Conservation (phyloP, 257 asterid species). For the Solanum chmielewskii region DNA sequence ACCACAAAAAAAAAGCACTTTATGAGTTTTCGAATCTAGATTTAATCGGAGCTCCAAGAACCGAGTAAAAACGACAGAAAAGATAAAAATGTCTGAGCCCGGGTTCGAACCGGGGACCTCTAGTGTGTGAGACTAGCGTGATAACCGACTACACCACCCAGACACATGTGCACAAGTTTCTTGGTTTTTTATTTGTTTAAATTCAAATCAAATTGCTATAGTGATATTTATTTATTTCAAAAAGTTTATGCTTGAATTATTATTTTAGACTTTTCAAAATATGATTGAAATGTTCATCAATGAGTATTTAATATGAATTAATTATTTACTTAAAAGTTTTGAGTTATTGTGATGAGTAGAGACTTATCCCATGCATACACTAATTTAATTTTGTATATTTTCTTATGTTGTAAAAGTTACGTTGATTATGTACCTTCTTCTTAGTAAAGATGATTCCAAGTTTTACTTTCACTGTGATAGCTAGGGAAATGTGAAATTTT, state of each 20-base stretch:
- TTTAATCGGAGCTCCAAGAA: too few relatives aligned
- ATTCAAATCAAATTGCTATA: too few relatives aligned
- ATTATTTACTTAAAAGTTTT: accelerated
- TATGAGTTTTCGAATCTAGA: too few relatives aligned
- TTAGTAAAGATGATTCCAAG: too few relatives aligned
- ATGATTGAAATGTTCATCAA: not conserved
- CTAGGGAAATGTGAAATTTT: too few relatives aligned
- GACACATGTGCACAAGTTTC: slow-evolving; percentile 1
- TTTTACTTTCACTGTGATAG: too few relatives aligned
- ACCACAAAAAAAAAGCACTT: too few relatives aligned
- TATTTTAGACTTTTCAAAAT: not conserved
- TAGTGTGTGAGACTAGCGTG: slow-evolving; percentile 99
- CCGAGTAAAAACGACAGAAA: too few relatives aligned
- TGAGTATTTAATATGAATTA: not conserved
- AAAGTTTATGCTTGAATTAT: not conserved
- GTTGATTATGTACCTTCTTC: too few relatives aligned
- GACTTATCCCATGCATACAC: not conserved
- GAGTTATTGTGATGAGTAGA: not conserved
- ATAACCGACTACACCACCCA: slow-evolving; percentile 99
- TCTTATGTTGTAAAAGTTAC: too few relatives aligned
- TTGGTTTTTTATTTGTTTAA: accelerated
- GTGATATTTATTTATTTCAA: too few relatives aligned
- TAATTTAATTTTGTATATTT: not conserved
- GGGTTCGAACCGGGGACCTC: slow-evolving; percentile 91
- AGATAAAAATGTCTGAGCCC: not conserved